Evolutionary conservation across 2,329 filamentous ascomycete species (phyloP), one percentile per base, ranked within the genome.

Genomic region (Mariannaea sp.): DNA sequence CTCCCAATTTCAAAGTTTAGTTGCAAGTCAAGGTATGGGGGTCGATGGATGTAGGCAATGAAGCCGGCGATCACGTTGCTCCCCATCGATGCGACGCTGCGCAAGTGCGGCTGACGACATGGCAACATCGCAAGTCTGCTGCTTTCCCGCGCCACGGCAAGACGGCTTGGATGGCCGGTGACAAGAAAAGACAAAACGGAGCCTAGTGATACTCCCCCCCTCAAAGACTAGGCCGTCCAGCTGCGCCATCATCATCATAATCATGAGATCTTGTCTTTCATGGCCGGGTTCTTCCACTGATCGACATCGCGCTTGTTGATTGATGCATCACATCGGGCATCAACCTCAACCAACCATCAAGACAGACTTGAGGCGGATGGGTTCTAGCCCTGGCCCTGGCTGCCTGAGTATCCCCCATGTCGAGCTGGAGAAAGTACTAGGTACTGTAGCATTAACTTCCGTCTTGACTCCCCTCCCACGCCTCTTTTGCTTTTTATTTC

Each of bases 31-130:
- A 40, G 33, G 51, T 32, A 49, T 20, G 49, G 30, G n/a, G 39
- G 26, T 22, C 9, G 40, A 32, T 39, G 35, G 22, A 33, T 29
- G 29, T 42, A 33, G 51, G 45, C 51, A 43, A 49, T 50, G 49
- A 53, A 57, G 49, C 39, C 45, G 61, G 49, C 58, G 62, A 65
- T 65, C 62, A 63, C 54, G 58, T 63, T 63, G 62, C 52, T 48
- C 54, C 51, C 57, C 56, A 51, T 36, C 53, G 52, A 61, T 63
- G 54, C 53, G 54, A 65, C 56, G 60, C 58, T 55, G 59, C 58
- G 47, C 54, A 56, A 46, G 58, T 53, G 60, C 60, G 59, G 56
- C 56, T 59, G 58, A 60, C 35, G n/a, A n/a, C n/a, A n/a, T 46
- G 49, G 32, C 27, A 38, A 49, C 33, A 54, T 44, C 30, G 50